These are phyloP conservation scores for Xylaria polymorpha DNA, from an alignment of 2,329 filamentous ascomycete species.

Conservation along the genomic window DNA sequence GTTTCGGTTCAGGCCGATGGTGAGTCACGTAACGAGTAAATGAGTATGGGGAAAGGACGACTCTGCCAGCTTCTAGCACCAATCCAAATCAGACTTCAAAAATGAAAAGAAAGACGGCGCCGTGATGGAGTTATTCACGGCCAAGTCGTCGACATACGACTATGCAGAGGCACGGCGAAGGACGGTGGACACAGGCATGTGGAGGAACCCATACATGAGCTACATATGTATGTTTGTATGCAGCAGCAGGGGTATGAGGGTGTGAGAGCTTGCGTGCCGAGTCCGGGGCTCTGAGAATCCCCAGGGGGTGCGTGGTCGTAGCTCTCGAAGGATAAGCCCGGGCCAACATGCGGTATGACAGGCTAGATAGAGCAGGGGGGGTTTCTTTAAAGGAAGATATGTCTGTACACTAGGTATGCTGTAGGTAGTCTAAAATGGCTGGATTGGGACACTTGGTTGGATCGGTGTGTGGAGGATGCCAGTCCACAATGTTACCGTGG, in stretches of 20 bases:
- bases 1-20: slow-evolving; percentile 41
- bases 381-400: slow-evolving; percentile 48
- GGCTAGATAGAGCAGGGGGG: slow-evolving; percentile 46
- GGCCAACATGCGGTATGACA: slow-evolving; percentile 50
- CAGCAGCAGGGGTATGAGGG: slow-evolving; percentile 52
- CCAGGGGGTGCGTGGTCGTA: slow-evolving; percentile 41
- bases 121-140: slow-evolving; percentile 47
- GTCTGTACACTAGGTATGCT: slow-evolving; percentile 35
- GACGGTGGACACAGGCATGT: slow-evolving; percentile 50
- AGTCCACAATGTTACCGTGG: slow-evolving; percentile 49
- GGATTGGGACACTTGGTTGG: slow-evolving; percentile 43
- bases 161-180: slow-evolving; percentile 50
- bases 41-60: slow-evolving; percentile 38
- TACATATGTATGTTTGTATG: slow-evolving; percentile 57
- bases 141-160: slow-evolving; percentile 49
- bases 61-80: slow-evolving; percentile 43
- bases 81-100: slow-evolving; percentile 38
- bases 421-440: slow-evolving; percentile 45
- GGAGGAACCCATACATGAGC: slow-evolving; percentile 50
- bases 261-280: slow-evolving; percentile 46
- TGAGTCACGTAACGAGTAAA: slow-evolving; percentile 46
- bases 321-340: slow-evolving; percentile 47
- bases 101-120: slow-evolving; percentile 43
- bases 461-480: slow-evolving; percentile 46
- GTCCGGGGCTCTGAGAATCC: slow-evolving; percentile 48